Evolutionary conservation across 495 filamentous ascomycete genomes (phyloP), one percentile per base, ranked within the genome.

Genomic region (Xylaria sp.): DNA sequence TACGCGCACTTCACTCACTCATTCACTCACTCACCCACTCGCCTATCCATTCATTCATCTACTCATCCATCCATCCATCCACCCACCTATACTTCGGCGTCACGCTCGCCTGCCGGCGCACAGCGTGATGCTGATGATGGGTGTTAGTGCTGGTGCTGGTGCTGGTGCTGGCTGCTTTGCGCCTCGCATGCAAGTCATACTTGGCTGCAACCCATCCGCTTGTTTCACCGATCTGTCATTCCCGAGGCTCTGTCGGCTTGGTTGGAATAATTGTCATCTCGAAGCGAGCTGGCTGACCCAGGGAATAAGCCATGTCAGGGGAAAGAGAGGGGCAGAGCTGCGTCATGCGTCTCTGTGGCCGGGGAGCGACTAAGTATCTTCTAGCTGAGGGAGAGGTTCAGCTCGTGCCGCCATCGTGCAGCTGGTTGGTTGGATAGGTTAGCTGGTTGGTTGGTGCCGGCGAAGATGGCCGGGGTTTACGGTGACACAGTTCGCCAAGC

Each of bases 261-360:
- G 50, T 61, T 61, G 24, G 50, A 61, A 69, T 53, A 57, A 70
- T 62, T 62, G 68, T 64, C 59, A 70, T 69, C 15, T 52, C 43
- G 57, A 69, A 62, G 67, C 67, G 67, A 69, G 67, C 40, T 48
- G 59, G 57, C 57, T 55, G 31, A 19, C 52, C 24, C 37, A 19
- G 40, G 8, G 9, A n/a, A 14, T 57, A 14, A 29, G 21, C n/a
- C 46, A 55, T 65, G 46, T 24, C 68, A 70, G 61, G 61, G 69
- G 61, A 64, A 61, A 29, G n/a, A 55, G 40, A 50, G 69, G 61
- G 61, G 46, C 11, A 43, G 21, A 41, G 44, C n/a, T 61, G 67
- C 67, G 64, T 44, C 21, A 63, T 62, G 67, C 58, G 17, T 48
- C 26, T 52, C 46, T 62, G 53, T 37, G 33, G 40, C 68, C 68